Percentiles rank a stretch among this genome's conserved stretches.
These are phyloP conservation scores for Venturia nashicola DNA, from an alignment of 2,329 filamentous ascomycete species.

Conservation along the genomic window DNA sequence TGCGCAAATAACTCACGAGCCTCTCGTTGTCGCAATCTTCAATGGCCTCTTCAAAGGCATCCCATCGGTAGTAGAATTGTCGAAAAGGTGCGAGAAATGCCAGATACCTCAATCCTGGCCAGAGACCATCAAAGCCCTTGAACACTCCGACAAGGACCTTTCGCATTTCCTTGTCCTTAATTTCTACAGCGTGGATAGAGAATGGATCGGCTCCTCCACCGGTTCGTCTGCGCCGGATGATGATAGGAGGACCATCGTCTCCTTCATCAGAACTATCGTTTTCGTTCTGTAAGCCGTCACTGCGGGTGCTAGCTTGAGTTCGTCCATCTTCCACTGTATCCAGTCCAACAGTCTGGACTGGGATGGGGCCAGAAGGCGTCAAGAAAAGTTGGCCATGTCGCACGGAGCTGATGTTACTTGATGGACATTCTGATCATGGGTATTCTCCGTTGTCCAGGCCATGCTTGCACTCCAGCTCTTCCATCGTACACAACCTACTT, in stretches of 20 bases:
- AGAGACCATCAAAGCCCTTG: neutral
- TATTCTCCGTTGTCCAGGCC: no score
- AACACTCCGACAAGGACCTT: neutral
- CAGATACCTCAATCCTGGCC: neutral
- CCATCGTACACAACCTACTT: no score
- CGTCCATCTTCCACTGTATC: no score
- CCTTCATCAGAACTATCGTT: neutral
- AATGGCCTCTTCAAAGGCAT: neutral
- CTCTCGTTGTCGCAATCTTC: neutral
- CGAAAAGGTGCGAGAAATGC: neutral
- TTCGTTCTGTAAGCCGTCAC: neutral
- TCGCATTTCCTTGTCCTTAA: neutral
- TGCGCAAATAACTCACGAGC: neutral
- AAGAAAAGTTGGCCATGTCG: no score
- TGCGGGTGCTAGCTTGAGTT: no score
- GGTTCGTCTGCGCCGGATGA: neutral
- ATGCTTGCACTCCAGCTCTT: no score
- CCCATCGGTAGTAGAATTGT: neutral
- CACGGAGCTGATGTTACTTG: no score
- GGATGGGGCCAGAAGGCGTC: no score
- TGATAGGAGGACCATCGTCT: neutral
- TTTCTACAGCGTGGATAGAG: neutral
- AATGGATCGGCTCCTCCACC: neutral
- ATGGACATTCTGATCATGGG: no score
- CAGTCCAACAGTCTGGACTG: no score